Evolutionary conservation across 345 rosid species (phyloP), one percentile per base, ranked within the genome.

Genomic region (Raphanus sativus): DNA sequence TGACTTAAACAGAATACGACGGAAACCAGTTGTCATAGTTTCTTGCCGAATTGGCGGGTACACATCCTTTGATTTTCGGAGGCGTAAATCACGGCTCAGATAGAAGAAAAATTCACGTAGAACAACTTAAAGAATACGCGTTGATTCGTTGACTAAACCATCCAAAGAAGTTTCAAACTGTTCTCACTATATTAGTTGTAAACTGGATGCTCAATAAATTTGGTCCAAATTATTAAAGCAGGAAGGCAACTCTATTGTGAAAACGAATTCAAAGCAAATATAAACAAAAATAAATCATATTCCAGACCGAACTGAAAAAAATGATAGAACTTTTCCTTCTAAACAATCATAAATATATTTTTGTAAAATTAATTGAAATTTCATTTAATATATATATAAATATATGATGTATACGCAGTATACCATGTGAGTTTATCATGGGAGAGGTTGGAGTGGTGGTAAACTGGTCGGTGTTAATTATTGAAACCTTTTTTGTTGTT

Each of bases 31-130:
- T 78, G 77, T 66, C 77, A 32, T 63, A 54, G 77, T 74, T 79
- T 69, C 75, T 26, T 68, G 82, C 83, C 70, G 73, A 71, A 75
- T 80, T 75, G 36, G 73, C 83, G 76, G 75, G 32, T 34, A 32
- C 61, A 21, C 32, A 24, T 63, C 64, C 33, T 45, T 26, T 45
- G 64, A 75, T 59, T 71, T 76, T 62, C 7, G 48, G 62, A 65
- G 28, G 92, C 92, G 89, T 76, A 85, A 90, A 86, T 90, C 92
- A 85, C 95, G 92, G 88, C 76, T 77, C 60, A 33, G 0, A 33
- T 16, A 55, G n/a, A 15, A 48, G 71, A 77, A 48, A 55, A 50
- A 26, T 10, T 1, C 9, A 69, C n/a, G 40, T 50, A 50, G 55
- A 77, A 63, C 13, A 77, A 70, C 73, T 59, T 60, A 11, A 68